phyloP scores from a whole-genome alignment of 1,139 yeast species.

The Blastobotrys indianensis region DNA sequence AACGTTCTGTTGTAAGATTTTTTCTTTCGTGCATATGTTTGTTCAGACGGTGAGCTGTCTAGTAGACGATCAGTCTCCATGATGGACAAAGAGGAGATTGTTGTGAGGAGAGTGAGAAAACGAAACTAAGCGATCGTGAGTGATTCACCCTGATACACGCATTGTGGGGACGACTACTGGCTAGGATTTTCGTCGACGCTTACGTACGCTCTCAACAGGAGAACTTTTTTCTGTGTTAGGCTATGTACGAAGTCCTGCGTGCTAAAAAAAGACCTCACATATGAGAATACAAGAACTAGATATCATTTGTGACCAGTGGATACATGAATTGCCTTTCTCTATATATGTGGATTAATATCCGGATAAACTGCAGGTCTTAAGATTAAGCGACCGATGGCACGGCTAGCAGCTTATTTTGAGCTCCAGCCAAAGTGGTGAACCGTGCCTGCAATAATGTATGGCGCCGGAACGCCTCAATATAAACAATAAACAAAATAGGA shows the following conservation, averaged over 20 bases:
- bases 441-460: background rate
- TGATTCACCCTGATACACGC: no score
- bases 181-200: no score
- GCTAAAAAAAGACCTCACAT: no score
- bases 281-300: no score
- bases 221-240: background rate
- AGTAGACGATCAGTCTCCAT: constrained; percentile 1
- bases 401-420: no score
- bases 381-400: background rate
- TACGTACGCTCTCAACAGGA: background rate
- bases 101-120: background rate
- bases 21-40: background rate
- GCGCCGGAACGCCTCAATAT: no score
- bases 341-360: background rate
- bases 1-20: background rate
- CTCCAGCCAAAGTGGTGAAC: background rate
- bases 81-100: no score
- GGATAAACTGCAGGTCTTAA: background rate
- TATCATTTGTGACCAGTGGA: no score
- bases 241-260: no score
- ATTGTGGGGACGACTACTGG: no score
- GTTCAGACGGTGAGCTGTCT: background rate
- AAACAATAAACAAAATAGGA: no score
- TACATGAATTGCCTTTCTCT: no score
- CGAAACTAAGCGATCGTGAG: background rate